phyloP scores from a whole-genome alignment of 2,329 filamentous ascomycete species.

The Alternaria sp. region DNA sequence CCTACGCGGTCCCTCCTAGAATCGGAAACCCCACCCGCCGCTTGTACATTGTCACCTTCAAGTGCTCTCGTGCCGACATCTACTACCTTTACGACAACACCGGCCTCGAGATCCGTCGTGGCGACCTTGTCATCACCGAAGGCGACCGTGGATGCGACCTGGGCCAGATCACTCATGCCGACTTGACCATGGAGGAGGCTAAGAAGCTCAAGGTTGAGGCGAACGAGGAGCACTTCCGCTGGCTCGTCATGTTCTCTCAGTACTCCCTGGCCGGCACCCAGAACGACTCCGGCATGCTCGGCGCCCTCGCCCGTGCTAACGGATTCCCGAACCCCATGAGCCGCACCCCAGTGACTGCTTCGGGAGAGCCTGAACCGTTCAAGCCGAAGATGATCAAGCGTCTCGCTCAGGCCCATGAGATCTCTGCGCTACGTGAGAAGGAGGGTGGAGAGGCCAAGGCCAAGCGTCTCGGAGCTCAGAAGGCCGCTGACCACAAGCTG shows the following conservation, averaged over 20 bases:
- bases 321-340: constrained; percentile 38
- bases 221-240: constrained; percentile 94
- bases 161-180: constrained; percentile 87
- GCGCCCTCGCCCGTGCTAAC: constrained; percentile 42
- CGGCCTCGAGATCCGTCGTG: constrained; percentile 85
- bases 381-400: constrained; percentile 98
- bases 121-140: constrained; percentile 96
- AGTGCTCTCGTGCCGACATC: constrained; percentile 91
- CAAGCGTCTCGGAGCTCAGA: constrained; percentile 94
- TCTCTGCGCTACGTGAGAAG: constrained; percentile 87
- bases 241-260: constrained; percentile 98
- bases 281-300: constrained; percentile 59
- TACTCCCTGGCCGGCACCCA: constrained; percentile 42
- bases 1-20: constrained; percentile 42
- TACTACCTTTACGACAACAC: constrained; percentile 98
- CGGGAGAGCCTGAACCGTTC: constrained; percentile 64
- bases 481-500: constrained; percentile 90
- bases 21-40: constrained; percentile 41
- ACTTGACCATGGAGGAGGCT: constrained; percentile 85
- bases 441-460: constrained; percentile 98
- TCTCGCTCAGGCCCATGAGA: constrained; percentile 88
- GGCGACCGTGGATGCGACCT: constrained; percentile 95
- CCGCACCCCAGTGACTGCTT: constrained; percentile 55
- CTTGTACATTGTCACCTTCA: constrained; percentile 92
- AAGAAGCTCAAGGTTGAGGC: constrained; percentile 90